These are phyloP conservation scores for Cercospora beticola DNA, from an alignment of 2,329 filamentous ascomycete species.

Conservation along the genomic window DNA sequence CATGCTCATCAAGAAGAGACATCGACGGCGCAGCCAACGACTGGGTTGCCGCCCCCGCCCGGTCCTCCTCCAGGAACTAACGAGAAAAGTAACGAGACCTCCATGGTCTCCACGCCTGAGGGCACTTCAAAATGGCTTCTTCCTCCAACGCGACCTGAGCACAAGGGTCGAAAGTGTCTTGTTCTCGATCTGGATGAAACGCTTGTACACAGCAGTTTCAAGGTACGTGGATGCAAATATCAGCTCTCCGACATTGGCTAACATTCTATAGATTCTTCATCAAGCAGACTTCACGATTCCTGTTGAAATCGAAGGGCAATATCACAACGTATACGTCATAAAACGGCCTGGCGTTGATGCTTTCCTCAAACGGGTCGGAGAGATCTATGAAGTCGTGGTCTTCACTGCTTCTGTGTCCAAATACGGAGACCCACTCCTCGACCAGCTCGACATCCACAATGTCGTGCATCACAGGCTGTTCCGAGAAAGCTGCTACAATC, in stretches of 20 bases:
- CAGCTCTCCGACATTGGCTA: background rate
- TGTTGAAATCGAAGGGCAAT: constrained; percentile 97
- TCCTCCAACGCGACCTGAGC: constrained; percentile 75
- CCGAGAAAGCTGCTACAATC: constrained; percentile 98
- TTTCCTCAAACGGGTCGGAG: constrained; percentile 97
- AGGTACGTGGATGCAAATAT: constrained; percentile 58
- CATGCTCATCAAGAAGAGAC: constrained; percentile 16
- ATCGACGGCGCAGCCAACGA: constrained; percentile 20
- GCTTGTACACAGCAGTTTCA: constrained; percentile 97
- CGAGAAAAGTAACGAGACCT: constrained; percentile 31
- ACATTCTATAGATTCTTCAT: constrained; percentile 72
- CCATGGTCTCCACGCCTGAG: constrained; percentile 42
- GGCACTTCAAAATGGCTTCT: constrained; percentile 69
- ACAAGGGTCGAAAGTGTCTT: constrained; percentile 86
- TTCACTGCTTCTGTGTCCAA: constrained; percentile 99
- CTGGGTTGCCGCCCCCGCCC: constrained; percentile 55
- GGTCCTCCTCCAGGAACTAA: constrained; percentile 42
- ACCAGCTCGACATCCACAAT: constrained; percentile 95
- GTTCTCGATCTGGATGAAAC: constrained; percentile 96
- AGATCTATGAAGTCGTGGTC: constrained; percentile 96
- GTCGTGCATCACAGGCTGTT: constrained; percentile 96
- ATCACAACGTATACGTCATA: constrained; percentile 99
- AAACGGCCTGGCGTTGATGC: constrained; percentile 98
- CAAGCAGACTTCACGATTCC: constrained; percentile 99
- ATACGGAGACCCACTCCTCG: constrained; percentile 94